Percentiles rank a stretch among this genome's conserved stretches.
phyloP scores from a whole-genome alignment of 2,329 filamentous ascomycete genomes.

The Botryotinia narcissicola region DNA sequence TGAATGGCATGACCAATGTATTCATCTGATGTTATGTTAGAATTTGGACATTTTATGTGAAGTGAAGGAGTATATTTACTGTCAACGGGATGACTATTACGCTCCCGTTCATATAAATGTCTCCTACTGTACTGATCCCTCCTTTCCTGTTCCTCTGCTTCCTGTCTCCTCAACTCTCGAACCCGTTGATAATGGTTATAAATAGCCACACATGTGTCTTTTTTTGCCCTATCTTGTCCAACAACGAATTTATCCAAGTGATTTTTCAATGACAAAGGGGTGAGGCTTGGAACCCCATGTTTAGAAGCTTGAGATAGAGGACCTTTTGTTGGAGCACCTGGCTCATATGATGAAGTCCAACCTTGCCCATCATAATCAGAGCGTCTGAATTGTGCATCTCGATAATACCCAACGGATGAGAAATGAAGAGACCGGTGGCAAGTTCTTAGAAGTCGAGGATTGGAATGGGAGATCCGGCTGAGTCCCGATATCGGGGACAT shows the following conservation, averaged over 20 bases:
- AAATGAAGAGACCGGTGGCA: not conserved
- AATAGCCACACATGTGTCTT: constrained; percentile 86
- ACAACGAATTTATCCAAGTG: constrained; percentile 96
- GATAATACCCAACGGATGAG: not conserved
- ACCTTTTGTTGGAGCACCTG: constrained; percentile 58
- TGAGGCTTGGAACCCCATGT: constrained; percentile 62
- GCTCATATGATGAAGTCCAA: constrained; percentile 62
- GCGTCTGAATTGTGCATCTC: constrained; percentile 41
- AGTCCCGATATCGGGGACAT: constrained; percentile 20
- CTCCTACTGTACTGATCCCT: constrained; percentile 62
- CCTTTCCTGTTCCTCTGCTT: constrained; percentile 68
- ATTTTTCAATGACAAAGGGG: constrained; percentile 72
- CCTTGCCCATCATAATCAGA: constrained; percentile 57
- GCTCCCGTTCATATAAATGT: constrained; percentile 40
- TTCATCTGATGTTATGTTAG: constrained; percentile 50
- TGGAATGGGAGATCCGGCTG: constrained; percentile 9
- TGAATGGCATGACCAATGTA: constrained; percentile 48
- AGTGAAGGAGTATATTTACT: constrained; percentile 49
- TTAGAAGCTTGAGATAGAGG: constrained; percentile 51
- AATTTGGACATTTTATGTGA: constrained; percentile 27
- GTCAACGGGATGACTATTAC: constrained; percentile 73
- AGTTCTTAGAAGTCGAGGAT: constrained; percentile 24
- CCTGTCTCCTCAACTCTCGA: constrained; percentile 68
- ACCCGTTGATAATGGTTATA: constrained; percentile 96
- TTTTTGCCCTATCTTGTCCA: constrained; percentile 91